These are phyloP conservation scores for Verticillium dahliae DNA, from an alignment of 2,329 filamentous ascomycete species.

Conservation along the genomic window DNA sequence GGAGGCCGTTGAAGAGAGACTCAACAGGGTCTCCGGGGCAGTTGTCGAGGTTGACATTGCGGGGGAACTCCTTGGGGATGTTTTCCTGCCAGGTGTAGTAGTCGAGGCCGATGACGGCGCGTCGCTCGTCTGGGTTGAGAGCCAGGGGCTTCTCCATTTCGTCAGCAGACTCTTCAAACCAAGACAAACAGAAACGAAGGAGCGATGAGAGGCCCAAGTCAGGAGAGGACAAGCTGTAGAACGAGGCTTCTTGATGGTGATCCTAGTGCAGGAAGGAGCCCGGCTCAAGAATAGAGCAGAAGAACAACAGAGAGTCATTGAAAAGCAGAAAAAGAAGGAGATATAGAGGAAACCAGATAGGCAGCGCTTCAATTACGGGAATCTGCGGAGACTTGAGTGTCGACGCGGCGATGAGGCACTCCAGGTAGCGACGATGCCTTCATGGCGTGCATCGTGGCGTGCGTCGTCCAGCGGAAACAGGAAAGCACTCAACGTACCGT, in stretches of 20 bases:
- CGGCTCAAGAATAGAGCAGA: neutral
- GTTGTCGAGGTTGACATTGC: slow-evolving; percentile 3
- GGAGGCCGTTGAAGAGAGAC: slow-evolving; percentile 3
- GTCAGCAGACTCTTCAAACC: neutral
- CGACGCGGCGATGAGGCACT: too few species aligned
- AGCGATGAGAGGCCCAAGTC: neutral
- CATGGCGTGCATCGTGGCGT: too few species aligned
- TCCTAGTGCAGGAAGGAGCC: neutral
- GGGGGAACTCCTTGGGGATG: slow-evolving; percentile 4
- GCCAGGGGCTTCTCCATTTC: neutral
- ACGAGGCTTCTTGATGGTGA: neutral
- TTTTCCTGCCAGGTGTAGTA: slow-evolving; percentile 6
- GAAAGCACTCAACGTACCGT: too few species aligned
- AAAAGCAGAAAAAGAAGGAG: too few species aligned
- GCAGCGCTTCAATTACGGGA: too few species aligned
- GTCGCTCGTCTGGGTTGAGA: neutral
- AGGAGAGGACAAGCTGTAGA: neutral
- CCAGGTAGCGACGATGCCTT: too few species aligned
- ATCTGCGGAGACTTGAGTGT: too few species aligned
- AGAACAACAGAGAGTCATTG: neutral
- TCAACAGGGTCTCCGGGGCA: slow-evolving; percentile 6
- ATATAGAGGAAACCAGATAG: too few species aligned
- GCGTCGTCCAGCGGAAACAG: too few species aligned
- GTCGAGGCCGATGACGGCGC: neutral
- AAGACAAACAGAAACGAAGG: neutral